Conservation (phyloP, 139 green algal genomes). For the Pleodorina starrii region DNA sequence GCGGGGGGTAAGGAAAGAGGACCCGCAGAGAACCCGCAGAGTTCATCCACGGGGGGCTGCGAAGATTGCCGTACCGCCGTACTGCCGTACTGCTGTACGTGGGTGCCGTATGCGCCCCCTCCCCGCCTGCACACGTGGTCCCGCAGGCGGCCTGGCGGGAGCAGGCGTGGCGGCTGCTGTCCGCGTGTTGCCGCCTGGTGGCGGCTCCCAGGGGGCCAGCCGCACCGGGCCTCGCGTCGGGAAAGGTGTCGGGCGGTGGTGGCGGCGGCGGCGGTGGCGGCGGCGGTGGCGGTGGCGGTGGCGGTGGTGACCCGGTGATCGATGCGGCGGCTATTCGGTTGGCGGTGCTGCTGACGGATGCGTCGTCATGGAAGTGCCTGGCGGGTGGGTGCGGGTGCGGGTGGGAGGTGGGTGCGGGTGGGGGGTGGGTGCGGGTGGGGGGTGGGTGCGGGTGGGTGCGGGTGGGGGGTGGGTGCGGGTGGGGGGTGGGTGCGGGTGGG, state of each 20-base stretch:
- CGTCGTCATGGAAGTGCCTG: conserved; percentile 19
- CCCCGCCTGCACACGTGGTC: too few species aligned
- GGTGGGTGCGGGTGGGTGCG: background rate
- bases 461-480: background rate
- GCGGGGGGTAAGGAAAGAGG: too few species aligned
- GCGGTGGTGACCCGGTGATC: conserved; percentile 44
- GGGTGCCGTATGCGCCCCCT: too few species aligned
- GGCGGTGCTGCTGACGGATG: conserved; percentile 61
- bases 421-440: background rate
- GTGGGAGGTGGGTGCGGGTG: background rate
- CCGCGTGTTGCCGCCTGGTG: conserved; percentile 55
- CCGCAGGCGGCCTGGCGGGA: conserved; percentile 42
- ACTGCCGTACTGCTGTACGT: too few species aligned
- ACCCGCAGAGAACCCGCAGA: too few species aligned
- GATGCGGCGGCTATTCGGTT: conserved; percentile 64
- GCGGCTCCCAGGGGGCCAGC: background rate
- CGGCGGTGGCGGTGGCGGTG: background rate
- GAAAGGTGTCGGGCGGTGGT: too few species aligned
- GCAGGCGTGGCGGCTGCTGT: conserved; percentile 56
- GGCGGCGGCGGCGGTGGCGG: background rate
- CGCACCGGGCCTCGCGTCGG: too few species aligned
- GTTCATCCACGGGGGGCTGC: too few species aligned
- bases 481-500: too few species aligned
- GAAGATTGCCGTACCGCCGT: too few species aligned
- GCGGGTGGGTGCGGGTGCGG: background rate